Conservation (phyloP, 306 rosid species). For the Prunus mongolica region DNA sequence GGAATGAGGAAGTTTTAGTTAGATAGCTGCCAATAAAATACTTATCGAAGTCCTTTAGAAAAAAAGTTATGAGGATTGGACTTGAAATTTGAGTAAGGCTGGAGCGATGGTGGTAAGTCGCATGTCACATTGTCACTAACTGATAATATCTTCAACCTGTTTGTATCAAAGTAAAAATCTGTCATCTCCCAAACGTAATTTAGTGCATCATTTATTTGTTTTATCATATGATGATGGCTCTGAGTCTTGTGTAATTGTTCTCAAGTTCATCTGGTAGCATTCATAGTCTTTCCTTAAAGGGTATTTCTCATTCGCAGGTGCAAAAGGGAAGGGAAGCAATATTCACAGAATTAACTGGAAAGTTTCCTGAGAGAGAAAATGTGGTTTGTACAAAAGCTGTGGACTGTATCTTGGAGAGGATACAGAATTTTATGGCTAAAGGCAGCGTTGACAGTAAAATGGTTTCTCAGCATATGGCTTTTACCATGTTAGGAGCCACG, state of each 20-base stretch:
- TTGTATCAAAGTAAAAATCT: neutral
- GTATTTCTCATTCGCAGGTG: conserved; percentile 42
- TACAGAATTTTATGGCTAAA: conserved; percentile 33
- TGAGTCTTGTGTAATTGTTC: neutral
- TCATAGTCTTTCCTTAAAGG: neutral
- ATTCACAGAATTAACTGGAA: conserved; percentile 46
- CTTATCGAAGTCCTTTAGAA: too few relatives aligned
- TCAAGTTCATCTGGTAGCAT: conserved; percentile 10
- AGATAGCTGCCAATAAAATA: too few relatives aligned
- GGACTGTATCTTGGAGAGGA: conserved; percentile 47
- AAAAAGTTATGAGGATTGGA: too few relatives aligned
- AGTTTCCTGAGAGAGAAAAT: conserved; percentile 39
- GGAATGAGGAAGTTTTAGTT: too few relatives aligned
- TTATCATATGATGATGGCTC: neutral
- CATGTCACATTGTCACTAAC: too few relatives aligned
- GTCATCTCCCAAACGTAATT: neutral
- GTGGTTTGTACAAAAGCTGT: conserved; percentile 38
- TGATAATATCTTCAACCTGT: too few relatives aligned
- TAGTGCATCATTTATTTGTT: neutral
- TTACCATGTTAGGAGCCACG: conserved; percentile 63
- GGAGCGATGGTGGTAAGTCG: too few relatives aligned
- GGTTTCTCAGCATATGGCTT: conserved; percentile 81
- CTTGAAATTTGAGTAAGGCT: too few relatives aligned
- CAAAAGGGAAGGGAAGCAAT: conserved; percentile 53
- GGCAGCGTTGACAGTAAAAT: conserved; percentile 46